These are phyloP conservation scores for Diaporthe helianthi DNA, from an alignment of 2,329 filamentous ascomycete species.

Conservation along the genomic window DNA sequence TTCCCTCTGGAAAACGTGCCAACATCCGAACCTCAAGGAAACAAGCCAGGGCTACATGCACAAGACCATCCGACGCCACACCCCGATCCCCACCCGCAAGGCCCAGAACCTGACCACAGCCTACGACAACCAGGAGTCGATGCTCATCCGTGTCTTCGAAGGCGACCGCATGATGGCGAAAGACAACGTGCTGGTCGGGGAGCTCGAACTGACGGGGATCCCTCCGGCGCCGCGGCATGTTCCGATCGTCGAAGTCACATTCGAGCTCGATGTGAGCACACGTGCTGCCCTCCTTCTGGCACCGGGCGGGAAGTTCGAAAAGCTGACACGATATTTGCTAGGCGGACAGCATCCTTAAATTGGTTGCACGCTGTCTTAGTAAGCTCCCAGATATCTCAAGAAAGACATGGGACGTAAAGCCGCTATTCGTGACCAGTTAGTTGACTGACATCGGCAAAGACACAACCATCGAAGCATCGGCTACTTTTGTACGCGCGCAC, in stretches of 20 bases:
- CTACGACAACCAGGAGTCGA: neutral
- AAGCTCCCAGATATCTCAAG: neutral
- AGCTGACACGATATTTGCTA: neutral
- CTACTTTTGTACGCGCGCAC: neutral
- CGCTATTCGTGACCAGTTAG: too few relatives aligned
- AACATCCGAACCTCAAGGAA: neutral
- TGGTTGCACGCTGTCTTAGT: neutral
- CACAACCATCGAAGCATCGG: neutral
- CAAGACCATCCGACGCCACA: neutral
- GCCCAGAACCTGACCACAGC: neutral
- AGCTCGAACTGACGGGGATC: constrained; percentile 3
- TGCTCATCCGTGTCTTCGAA: neutral
- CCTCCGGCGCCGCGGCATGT: constrained; percentile 1
- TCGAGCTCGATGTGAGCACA: neutral
- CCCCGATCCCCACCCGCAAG: neutral
- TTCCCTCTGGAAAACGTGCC: too few relatives aligned
- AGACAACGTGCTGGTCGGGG: neutral
- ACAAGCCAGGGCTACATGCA: neutral
- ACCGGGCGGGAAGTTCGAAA: too few relatives aligned
- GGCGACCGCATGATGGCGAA: neutral
- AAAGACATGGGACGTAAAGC: too few relatives aligned
- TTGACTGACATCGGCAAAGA: neutral
- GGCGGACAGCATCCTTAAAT: neutral
- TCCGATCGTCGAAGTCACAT: neutral
- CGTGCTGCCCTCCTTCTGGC: too few relatives aligned